phyloP scores from a whole-genome alignment of 2,329 filamentous ascomycete species.

The Fusarium penzigii region DNA sequence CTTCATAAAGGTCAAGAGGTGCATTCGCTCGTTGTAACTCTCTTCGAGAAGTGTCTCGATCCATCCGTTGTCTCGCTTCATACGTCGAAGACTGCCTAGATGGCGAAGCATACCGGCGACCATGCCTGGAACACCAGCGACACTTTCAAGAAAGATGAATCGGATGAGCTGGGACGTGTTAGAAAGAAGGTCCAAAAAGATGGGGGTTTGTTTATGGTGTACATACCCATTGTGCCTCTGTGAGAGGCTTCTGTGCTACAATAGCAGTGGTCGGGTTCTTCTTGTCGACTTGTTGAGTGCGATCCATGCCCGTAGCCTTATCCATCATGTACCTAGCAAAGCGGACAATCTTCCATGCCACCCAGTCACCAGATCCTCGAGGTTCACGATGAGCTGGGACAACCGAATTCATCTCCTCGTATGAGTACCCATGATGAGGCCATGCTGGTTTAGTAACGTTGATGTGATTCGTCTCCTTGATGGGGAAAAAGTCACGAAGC shows the following conservation, averaged over 20 bases:
- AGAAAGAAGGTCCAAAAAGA: constrained; percentile 3
- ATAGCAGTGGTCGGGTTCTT: constrained; percentile 57
- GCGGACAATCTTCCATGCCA: constrained; percentile 76
- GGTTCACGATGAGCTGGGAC: constrained; percentile 75
- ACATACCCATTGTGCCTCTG: constrained; percentile 77
- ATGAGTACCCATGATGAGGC: constrained; percentile 73
- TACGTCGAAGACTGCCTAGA: constrained; percentile 76
- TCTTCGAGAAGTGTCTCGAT: constrained; percentile 92
- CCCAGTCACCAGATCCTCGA: constrained; percentile 71
- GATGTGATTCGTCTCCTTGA: constrained; percentile 61
- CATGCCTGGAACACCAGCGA: constrained; percentile 96
- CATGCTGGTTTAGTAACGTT: constrained; percentile 65
- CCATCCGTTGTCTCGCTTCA: constrained; percentile 95
- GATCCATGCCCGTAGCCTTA: constrained; percentile 70
- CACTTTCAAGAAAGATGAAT: constrained; percentile 91
- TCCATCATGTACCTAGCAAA: constrained; percentile 80
- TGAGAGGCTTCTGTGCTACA: constrained; percentile 62
- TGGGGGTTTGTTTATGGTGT: too few relatives aligned
- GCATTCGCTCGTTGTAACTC: constrained; percentile 92
- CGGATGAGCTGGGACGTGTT: constrained; percentile 59
- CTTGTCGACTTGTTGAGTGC: constrained; percentile 69
- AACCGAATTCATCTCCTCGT: constrained; percentile 75
- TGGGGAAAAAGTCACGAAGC: constrained; percentile 64
- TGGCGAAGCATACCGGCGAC: constrained; percentile 94
- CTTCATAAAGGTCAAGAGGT: constrained; percentile 89